phyloP scores from a whole-genome alignment of 1,284 basidiomycete genomes.

The Exobasidium rhododendri region DNA sequence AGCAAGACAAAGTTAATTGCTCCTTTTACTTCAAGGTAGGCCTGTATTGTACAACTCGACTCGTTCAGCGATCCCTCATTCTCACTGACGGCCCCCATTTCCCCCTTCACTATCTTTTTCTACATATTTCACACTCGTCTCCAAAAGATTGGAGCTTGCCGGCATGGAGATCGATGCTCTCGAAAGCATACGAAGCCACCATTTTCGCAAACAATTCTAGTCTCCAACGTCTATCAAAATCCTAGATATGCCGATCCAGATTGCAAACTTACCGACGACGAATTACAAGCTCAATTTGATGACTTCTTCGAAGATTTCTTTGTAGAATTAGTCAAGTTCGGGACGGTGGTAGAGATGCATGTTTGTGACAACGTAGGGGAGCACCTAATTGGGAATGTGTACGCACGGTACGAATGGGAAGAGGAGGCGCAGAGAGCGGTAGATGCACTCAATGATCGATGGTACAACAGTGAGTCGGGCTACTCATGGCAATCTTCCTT shows the following conservation, averaged over 20 bases:
- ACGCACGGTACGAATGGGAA: constrained; percentile 97
- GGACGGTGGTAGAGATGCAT: constrained; percentile 86
- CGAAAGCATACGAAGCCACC: constrained; percentile 96
- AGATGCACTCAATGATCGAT: constrained; percentile 87
- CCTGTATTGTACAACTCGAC: constrained; percentile 51
- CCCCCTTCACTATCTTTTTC: no score
- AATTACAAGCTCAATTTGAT: constrained; percentile 93
- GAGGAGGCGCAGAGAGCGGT: constrained; percentile 92
- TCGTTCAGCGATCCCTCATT: constrained; percentile 11
- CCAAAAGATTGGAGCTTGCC: constrained; percentile 88
- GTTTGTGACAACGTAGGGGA: constrained; percentile 99
- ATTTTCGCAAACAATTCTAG: constrained; percentile 92
- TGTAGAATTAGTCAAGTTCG: constrained; percentile 83
- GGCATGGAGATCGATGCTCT: constrained; percentile 92
- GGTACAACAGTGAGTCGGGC: constrained; percentile 89
- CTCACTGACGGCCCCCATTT: background rate
- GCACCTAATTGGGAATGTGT: constrained; percentile 97
- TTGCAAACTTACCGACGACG: constrained; percentile 66
- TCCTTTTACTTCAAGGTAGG: constrained; percentile 81
- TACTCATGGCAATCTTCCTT: constrained; percentile 6
- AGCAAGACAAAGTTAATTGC: constrained; percentile 89
- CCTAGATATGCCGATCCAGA: constrained; percentile 81
- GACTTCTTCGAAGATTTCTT: constrained; percentile 84
- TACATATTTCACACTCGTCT: background rate
- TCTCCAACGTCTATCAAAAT: constrained; percentile 99